These are phyloP conservation scores for Geum urbanum DNA, from an alignment of 306 rosid genomes.

Conservation along the genomic window DNA sequence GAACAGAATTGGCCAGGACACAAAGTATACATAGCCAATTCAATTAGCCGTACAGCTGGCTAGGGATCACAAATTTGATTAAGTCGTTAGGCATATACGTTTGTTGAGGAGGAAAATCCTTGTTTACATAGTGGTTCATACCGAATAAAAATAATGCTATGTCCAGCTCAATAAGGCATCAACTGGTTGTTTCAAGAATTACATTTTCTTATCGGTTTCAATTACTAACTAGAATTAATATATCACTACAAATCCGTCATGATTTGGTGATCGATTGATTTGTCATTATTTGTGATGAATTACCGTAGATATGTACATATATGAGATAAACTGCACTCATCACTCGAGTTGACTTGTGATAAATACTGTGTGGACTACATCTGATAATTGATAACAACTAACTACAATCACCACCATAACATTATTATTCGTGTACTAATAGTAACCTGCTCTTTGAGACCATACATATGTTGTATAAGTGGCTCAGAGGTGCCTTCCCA, in stretches of 20 bases:
- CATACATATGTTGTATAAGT: no score
- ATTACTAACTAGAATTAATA: not conserved
- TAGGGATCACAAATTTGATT: not conserved
- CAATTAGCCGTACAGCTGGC: not conserved
- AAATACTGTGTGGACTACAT: no score
- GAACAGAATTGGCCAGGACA: not conserved
- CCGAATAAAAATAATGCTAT: not conserved
- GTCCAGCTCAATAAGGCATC: not conserved
- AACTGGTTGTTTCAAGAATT: not conserved
- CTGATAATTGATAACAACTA: no score
- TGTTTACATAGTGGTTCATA: slow-evolving; percentile 1
- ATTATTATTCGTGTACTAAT: no score
- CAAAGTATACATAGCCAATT: not conserved
- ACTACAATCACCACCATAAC: no score
- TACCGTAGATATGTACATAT: no score
- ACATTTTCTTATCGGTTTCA: not conserved
- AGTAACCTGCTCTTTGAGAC: no score
- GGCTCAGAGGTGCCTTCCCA: not conserved
- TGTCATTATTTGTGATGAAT: no score
- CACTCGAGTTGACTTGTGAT: no score
- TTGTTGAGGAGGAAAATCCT: not conserved
- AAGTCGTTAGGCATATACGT: not conserved
- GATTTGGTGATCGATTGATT: not conserved
- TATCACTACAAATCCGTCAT: no score
- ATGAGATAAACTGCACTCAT: no score